Conservation (phyloP, 768 basidiomycete genomes). For the Lepiota brunneoincarnata region DNA sequence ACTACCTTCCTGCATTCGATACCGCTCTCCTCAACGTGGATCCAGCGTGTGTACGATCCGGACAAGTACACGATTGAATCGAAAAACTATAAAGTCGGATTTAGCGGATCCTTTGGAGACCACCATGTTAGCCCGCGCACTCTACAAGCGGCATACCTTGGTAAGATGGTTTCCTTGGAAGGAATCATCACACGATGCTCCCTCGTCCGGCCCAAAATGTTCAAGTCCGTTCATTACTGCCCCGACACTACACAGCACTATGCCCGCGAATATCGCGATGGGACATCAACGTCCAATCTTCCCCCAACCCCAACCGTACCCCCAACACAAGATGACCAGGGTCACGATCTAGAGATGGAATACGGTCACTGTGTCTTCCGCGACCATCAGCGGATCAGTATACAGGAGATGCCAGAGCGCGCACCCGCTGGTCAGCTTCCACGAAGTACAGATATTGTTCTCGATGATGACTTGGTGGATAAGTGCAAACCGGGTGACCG, state of each 20-base stretch:
- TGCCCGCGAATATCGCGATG: conserved; percentile 89
- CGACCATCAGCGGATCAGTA: conserved; percentile 96
- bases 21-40: conserved; percentile 72
- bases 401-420: conserved; percentile 99
- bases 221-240: conserved; percentile 95
- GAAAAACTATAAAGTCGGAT: conserved; percentile 83
- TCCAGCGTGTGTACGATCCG: conserved; percentile 70
- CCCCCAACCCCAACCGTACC: conserved; percentile 85
- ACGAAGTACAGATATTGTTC: conserved; percentile 90
- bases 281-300: conserved; percentile 80
- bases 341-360: conserved; percentile 83
- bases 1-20: conserved; percentile 88
- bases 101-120: conserved; percentile 96
- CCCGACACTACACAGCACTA: conserved; percentile 84
- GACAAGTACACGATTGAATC: conserved; percentile 80
- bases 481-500: conserved; percentile 97
- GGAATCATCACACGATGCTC: conserved; percentile 99
- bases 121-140: conserved; percentile 96
- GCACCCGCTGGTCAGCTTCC: conserved; percentile 97
- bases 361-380: conserved; percentile 89
- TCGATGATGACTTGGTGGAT: conserved; percentile 97
- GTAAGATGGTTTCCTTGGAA: conserved; percentile 95
- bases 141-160: conserved; percentile 82
- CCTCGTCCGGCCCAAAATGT: conserved; percentile 97
- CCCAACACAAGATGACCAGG: conserved; percentile 91